Conservation (phyloP, 2,329 filamentous ascomycete genomes). For the Cercospora brassicicola region DNA sequence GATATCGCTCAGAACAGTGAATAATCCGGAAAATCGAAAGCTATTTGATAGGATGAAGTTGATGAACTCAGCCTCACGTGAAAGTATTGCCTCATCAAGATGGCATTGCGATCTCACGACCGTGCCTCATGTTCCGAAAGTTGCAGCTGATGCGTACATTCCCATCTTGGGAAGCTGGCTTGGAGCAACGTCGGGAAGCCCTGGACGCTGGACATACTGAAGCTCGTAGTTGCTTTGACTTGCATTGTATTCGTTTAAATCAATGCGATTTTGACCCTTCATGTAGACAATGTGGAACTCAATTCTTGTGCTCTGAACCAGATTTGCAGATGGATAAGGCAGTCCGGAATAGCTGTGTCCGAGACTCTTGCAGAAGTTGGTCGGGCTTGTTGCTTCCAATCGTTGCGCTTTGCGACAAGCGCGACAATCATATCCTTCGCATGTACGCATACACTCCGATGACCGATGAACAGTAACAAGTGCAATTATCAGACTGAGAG, state of each 20-base stretch:
- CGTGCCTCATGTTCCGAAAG: neutral
- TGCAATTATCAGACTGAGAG: neutral
- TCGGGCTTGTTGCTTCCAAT: neutral
- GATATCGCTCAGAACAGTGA: too few species aligned
- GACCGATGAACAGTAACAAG: neutral
- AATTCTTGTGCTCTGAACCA: neutral
- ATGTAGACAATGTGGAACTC: neutral
- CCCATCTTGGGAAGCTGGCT: neutral
- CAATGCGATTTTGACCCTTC: neutral
- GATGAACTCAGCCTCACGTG: neutral
- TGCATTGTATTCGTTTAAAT: neutral
- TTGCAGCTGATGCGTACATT: neutral
- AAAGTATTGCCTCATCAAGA: neutral
- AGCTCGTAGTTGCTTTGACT: neutral
- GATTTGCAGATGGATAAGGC: neutral
- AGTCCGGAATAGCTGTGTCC: neutral
- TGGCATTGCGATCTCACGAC: neutral
- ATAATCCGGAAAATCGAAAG: neutral
- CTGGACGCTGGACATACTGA: neutral
- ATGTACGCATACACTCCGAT: neutral
- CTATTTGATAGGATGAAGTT: neutral
- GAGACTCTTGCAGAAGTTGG: neutral
- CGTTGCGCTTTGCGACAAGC: neutral
- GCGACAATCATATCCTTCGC: neutral
- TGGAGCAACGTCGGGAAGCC: neutral